These are phyloP conservation scores for Acanthamoeba lugdunensis DNA, from an alignment of 208 protist genomes.

Conservation along the genomic window DNA sequence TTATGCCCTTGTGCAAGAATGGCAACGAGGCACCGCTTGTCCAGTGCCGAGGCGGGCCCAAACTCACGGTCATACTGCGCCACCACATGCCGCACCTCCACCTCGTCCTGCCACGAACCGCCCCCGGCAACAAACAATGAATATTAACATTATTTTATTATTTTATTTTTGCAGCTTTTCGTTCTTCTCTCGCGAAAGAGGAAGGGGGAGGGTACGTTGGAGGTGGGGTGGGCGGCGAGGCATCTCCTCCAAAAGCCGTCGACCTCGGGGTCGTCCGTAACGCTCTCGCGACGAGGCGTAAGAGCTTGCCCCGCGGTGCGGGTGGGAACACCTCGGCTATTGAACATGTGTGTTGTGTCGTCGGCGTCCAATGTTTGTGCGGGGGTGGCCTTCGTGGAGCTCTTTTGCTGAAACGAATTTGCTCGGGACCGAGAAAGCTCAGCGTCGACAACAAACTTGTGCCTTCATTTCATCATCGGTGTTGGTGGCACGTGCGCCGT, in stretches of 20 bases:
- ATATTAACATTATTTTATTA: no score
- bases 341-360: not conserved
- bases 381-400: no score
- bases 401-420: not conserved
- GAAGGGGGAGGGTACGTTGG: not conserved
- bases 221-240: not conserved
- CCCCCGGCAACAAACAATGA: not conserved
- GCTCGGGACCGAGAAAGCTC: no score
- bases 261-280: not conserved
- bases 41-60: not conserved
- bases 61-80: slow-evolving; percentile 13
- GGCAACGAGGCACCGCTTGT: slow-evolving; percentile 13
- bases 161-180: no score
- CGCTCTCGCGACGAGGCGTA: no score
- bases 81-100: slow-evolving; percentile 32
- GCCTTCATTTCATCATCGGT: not conserved
- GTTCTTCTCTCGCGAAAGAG: not conserved
- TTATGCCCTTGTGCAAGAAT: not conserved
- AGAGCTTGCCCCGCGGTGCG: not conserved
- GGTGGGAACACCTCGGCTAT: not conserved
- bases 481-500: not conserved
- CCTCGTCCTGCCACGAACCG: not conserved
- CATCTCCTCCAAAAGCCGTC: not conserved
- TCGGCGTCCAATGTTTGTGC: not conserved
- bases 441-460: no score